A percentile compares a stretch with the other conserved stretches of the same genome.
phyloP scores from a whole-genome alignment of 768 basidiomycete genomes.

The Rhodotorula sphaerocarpa region DNA sequence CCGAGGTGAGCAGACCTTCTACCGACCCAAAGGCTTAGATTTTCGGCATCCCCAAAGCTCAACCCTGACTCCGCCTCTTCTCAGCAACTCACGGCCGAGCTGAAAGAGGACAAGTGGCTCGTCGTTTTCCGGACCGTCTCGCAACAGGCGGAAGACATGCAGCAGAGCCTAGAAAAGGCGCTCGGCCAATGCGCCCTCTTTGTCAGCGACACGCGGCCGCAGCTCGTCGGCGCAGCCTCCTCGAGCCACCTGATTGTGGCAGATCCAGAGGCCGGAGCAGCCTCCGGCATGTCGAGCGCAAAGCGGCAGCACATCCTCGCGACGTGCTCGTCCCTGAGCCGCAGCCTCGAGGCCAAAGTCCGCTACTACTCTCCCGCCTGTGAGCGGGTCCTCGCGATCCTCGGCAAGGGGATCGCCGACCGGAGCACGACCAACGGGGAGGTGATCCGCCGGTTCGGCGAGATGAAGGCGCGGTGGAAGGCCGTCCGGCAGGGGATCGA shows the following conservation, averaged over 20 bases:
- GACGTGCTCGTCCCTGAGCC: constrained; percentile 21
- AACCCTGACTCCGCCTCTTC: constrained; percentile 45
- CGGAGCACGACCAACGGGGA: constrained; percentile 95
- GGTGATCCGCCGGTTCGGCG: constrained; percentile 77
- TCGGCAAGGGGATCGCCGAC: constrained; percentile 87
- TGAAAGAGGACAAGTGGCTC: constrained; percentile 92
- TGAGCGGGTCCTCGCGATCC: constrained; percentile 80
- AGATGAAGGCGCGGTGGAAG: constrained; percentile 78
- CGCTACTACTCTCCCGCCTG: constrained; percentile 94
- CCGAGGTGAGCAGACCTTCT: constrained; percentile 31
- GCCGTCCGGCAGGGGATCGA: constrained; percentile 68
- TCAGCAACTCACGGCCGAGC: constrained; percentile 75
- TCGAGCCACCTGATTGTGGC: too few relatives aligned
- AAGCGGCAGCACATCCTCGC: constrained; percentile 53
- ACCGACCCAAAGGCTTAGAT: neutral
- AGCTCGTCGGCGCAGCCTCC: constrained; percentile 53
- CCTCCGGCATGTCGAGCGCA: constrained; percentile 62
- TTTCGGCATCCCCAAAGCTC: neutral
- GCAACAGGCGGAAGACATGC: constrained; percentile 95
- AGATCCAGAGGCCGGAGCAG: too few relatives aligned
- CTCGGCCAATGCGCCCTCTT: constrained; percentile 47
- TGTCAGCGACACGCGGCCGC: constrained; percentile 53
- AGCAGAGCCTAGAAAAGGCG: constrained; percentile 88
- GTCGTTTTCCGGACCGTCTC: constrained; percentile 88
- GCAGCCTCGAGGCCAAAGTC: constrained; percentile 28